These are phyloP conservation scores for Kodamaea lidongshanica DNA, from an alignment of 805 yeast genomes.

Conservation along the genomic window DNA sequence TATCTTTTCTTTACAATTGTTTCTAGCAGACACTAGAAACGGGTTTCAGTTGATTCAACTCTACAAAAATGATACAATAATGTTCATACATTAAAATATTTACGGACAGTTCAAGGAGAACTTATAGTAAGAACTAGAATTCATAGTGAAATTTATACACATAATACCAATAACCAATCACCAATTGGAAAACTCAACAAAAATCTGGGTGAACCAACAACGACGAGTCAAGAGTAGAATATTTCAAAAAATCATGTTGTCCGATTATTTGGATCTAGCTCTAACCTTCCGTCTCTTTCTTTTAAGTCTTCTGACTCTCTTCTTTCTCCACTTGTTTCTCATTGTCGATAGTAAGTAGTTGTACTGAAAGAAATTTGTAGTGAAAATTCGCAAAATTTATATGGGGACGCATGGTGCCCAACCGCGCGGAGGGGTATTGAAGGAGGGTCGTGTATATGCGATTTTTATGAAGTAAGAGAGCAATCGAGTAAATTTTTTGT, in stretches of 20 bases:
- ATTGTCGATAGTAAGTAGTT: slow-evolving; percentile 39
- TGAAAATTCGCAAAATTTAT: slow-evolving; percentile 14
- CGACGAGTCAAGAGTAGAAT: slow-evolving; percentile 1
- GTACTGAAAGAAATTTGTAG: slow-evolving; percentile 11
- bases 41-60: too few species aligned
- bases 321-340: slow-evolving; percentile 99
- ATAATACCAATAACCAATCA: slow-evolving; percentile 1
- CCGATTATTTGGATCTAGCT: slow-evolving; percentile 98
- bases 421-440: too few species aligned
- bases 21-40: too few species aligned
- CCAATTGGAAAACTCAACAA: not conserved
- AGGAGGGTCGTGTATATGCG: too few species aligned
- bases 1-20: not conserved
- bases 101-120: slow-evolving; percentile 8
- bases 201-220: not conserved
- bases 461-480: too few species aligned
- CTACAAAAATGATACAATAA: slow-evolving; percentile 5
- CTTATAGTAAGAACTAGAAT: slow-evolving; percentile 8
- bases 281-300: slow-evolving; percentile 99
- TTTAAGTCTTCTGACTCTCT: slow-evolving; percentile 99
- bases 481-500: too few species aligned
- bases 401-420: too few species aligned
- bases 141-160: slow-evolving; percentile 3
- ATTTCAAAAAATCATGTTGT: slow-evolving; percentile 13
- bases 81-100: slow-evolving; percentile 9